Evolutionary conservation across 1,139 yeast genomes (phyloP).

Genomic region (Pneumocystis sp.): DNA sequence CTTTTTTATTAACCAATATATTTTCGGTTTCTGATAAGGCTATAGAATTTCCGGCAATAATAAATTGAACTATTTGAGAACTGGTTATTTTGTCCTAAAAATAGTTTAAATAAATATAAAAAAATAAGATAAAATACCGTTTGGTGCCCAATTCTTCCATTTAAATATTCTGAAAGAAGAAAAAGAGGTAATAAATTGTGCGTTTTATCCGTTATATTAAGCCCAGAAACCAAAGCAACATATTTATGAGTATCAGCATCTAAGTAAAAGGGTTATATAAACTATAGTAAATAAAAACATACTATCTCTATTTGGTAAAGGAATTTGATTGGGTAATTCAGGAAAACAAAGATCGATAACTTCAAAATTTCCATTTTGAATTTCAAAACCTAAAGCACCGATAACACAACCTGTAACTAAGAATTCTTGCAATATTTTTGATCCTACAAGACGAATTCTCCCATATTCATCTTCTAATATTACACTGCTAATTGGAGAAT

Average conservation of each 20-base stretch:
- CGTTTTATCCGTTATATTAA: constrained; percentile 38
- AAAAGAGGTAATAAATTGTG: constrained; percentile 37
- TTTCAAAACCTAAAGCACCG: constrained; percentile 75
- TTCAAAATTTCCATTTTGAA: constrained; percentile 69
- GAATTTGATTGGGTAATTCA: constrained; percentile 39
- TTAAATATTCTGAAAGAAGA: constrained; percentile 52
- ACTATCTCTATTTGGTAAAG: not conserved
- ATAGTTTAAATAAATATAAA: not conserved
- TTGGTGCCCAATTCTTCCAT: constrained; percentile 47
- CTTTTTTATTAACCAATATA: constrained; percentile 14
- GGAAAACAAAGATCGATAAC: constrained; percentile 72
- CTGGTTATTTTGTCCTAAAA: constrained; percentile 21
- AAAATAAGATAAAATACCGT: constrained; percentile 6
- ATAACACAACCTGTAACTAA: constrained; percentile 80
- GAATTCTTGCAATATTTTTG: constrained; percentile 34
- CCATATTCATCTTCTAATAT: constrained; percentile 93
- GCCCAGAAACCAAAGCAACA: constrained; percentile 62
- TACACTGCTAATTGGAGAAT: constrained; percentile 42
- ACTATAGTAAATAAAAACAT: not conserved
- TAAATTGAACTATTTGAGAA: constrained; percentile 35
- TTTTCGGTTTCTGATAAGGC: constrained; percentile 16
- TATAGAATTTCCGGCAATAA: constrained; percentile 71
- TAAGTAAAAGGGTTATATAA: not conserved
- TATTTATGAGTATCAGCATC: constrained; percentile 15
- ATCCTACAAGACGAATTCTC: constrained; percentile 60